Percentiles rank a stretch among this genome's conserved stretches.
These are phyloP conservation scores for Pelargonium exstipulatum DNA, from an alignment of 441 rosid genomes.

Conservation along the genomic window DNA sequence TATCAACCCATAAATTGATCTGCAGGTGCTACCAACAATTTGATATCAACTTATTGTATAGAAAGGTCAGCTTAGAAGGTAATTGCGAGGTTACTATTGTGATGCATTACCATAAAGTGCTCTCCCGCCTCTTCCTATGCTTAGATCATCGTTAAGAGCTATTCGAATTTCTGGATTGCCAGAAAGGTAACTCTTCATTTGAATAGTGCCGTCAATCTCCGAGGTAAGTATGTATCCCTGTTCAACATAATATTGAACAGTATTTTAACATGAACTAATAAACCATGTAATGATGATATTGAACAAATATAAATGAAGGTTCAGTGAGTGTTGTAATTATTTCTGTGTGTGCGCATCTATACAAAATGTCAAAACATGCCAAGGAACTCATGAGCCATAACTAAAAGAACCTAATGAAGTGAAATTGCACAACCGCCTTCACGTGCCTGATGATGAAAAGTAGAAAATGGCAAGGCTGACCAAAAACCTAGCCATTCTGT, in stretches of 20 bases:
- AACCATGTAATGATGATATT: background rate
- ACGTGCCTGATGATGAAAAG: background rate
- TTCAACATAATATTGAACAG: slow-evolving; percentile 8
- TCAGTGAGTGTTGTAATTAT: background rate
- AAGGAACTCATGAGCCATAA: background rate
- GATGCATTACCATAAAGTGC: slow-evolving; percentile 58
- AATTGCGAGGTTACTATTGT: background rate
- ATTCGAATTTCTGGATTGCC: slow-evolving; percentile 95
- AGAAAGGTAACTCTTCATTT: slow-evolving; percentile 94
- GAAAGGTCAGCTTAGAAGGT: slow-evolving; percentile 4
- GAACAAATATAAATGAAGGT: background rate
- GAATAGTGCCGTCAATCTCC: slow-evolving; percentile 97
- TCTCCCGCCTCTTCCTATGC: slow-evolving; percentile 81
- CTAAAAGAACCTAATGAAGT: background rate
- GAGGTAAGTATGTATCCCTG: slow-evolving; percentile 96
- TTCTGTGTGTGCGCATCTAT: background rate
- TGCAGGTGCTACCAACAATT: slow-evolving; percentile 9
- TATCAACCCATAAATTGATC: slow-evolving; percentile 9
- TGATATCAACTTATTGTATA: background rate
- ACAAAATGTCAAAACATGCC: background rate
- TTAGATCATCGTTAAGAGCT: slow-evolving; percentile 87
- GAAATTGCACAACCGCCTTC: background rate
- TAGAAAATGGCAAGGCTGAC: background rate
- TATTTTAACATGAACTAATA: background rate
- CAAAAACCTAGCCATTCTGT: no score